phyloP scores from a whole-genome alignment of 768 basidiomycete genomes.

The Gloeophyllum trabeum region DNA sequence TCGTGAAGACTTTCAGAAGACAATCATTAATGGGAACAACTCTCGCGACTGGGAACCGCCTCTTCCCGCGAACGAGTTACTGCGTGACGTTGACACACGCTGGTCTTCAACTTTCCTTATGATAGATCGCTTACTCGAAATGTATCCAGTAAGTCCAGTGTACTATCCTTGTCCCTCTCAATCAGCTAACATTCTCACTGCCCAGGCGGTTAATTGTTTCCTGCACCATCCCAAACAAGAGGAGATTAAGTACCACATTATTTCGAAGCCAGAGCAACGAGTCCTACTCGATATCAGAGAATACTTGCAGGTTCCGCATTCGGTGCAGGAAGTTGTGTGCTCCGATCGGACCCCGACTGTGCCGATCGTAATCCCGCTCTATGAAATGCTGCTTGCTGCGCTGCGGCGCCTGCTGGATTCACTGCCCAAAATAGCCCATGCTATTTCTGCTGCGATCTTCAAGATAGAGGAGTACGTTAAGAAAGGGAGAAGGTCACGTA shows the following conservation, averaged over 20 bases:
- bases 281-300: conserved; percentile 10
- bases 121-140: conserved; percentile 16
- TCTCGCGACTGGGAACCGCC: background rate
- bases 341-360: conserved; percentile 17
- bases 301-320: conserved; percentile 14
- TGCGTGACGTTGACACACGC: conserved; percentile 17
- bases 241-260: conserved; percentile 6
- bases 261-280: conserved; percentile 7
- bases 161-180: background rate
- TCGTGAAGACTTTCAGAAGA: conserved; percentile 6
- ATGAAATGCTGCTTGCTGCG: background rate
- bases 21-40: conserved; percentile 4
- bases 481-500: background rate
- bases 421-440: conserved; percentile 1
- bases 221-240: background rate
- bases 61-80: conserved; percentile 4
- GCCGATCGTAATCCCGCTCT: conserved; percentile 3
- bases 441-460: conserved; percentile 2
- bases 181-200: background rate
- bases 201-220: conserved; percentile 3
- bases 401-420: background rate
- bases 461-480: conserved; percentile 6
- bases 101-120: conserved; percentile 23
- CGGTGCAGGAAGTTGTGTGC: conserved; percentile 15
- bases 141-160: conserved; percentile 7